Conservation (phyloP, 2,329 filamentous ascomycete genomes). For the Ambrosiella cleistominuta region DNA sequence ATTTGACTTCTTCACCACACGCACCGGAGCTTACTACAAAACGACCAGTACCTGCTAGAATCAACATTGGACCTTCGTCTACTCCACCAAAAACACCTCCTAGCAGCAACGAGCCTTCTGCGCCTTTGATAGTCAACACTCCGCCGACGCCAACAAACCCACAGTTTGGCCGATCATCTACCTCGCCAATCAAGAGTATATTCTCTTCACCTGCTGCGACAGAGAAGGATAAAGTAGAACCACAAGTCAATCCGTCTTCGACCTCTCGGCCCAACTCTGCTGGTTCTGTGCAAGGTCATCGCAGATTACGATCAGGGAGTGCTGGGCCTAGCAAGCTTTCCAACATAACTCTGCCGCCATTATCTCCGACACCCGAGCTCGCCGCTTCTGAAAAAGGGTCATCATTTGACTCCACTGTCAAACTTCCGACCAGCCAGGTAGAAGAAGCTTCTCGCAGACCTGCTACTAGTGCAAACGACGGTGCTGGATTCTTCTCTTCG, state of each 20-base stretch:
- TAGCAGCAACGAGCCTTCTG: constrained; percentile 21
- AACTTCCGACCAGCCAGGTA: background rate
- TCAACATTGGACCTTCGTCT: constrained; percentile 4
- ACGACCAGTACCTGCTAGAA: constrained; percentile 2
- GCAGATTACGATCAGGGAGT: constrained; percentile 13
- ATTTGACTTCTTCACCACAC: background rate
- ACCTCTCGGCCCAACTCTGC: constrained; percentile 16
- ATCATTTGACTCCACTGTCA: background rate
- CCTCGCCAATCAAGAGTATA: constrained; percentile 13
- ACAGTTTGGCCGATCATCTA: constrained; percentile 15
- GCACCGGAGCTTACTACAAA: background rate
- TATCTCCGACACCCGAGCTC: constrained; percentile 58
- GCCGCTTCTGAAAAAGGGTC: background rate
- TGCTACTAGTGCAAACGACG: constrained; percentile 18
- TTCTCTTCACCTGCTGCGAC: constrained; percentile 9
- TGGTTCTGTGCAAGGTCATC: constrained; percentile 39
- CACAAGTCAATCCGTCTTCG: background rate
- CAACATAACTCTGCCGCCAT: constrained; percentile 49
- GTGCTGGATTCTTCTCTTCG: constrained; percentile 75
- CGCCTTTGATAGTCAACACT: constrained; percentile 45
- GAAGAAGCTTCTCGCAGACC: background rate
- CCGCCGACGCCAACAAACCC: constrained; percentile 45
- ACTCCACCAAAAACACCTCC: constrained; percentile 30
- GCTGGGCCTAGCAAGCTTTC: constrained; percentile 73
- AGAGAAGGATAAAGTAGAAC: background rate